phyloP scores from a whole-genome alignment of 2,329 filamentous ascomycete species.

The Coniochaeta sp. region DNA sequence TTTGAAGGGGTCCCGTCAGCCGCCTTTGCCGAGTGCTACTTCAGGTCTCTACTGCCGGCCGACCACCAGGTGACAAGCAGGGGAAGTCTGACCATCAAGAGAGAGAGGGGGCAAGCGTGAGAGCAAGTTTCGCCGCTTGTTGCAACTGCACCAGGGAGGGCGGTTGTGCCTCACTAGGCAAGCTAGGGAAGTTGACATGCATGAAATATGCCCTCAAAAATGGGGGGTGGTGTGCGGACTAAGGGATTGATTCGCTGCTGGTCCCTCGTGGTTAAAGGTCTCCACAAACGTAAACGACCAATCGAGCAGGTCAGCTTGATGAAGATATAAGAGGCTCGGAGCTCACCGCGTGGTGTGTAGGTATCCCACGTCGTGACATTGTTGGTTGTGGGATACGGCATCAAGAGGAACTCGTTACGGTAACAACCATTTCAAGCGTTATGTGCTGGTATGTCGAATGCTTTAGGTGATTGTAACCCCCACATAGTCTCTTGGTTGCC shows the following conservation, averaged over 20 bases:
- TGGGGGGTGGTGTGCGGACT: slow-evolving; percentile 1
- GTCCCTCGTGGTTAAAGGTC: not conserved
- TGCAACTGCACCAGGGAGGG: too few relatives aligned
- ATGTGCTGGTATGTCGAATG: not conserved
- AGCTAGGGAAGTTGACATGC: not conserved
- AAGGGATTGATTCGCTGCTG: slow-evolving; percentile 1
- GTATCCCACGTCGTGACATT: not conserved
- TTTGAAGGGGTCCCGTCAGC: not conserved
- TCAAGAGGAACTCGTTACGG: not conserved
- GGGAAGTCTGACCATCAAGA: not conserved
- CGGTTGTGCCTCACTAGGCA: not conserved
- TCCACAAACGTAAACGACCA: not conserved
- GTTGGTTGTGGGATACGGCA: not conserved
- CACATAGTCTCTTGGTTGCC: not conserved
- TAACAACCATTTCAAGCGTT: not conserved
- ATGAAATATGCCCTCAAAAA: slow-evolving; percentile 2
- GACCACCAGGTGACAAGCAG: too few relatives aligned
- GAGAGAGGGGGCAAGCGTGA: not conserved
- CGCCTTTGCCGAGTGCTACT: slow-evolving; percentile 2
- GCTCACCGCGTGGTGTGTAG: not conserved
- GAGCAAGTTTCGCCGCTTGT: slow-evolving; percentile 3
- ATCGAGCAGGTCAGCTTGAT: not conserved
- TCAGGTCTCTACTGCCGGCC: not conserved
- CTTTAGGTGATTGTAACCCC: not conserved
- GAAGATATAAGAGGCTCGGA: not conserved